Percentiles rank a stretch among this genome's conserved stretches.
phyloP scores from a whole-genome alignment of 164 flowering plant genomes.

The Stephania yunnanensis region DNA sequence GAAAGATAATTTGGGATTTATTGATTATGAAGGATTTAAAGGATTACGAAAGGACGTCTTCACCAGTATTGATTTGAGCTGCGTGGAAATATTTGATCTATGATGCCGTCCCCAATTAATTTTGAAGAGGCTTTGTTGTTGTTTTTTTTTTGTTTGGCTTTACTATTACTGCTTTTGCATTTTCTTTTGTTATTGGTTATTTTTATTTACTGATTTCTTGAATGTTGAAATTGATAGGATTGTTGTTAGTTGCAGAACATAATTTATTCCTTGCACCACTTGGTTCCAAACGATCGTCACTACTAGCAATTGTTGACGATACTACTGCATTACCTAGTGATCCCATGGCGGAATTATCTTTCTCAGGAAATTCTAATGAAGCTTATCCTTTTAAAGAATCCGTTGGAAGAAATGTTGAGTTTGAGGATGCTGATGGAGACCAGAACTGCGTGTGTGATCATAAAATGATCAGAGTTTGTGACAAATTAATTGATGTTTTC shows the following conservation, averaged over 20 bases:
- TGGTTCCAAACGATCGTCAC: constrained; percentile 8
- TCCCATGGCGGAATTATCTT: constrained; percentile 17
- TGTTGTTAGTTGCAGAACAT: constrained; percentile 14
- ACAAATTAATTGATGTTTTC: constrained; percentile 81
- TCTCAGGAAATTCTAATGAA: constrained; percentile 13
- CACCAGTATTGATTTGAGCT: too few relatives aligned
- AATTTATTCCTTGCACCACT: constrained; percentile 8
- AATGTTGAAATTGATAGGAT: neutral
- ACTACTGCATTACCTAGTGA: constrained; percentile 31
- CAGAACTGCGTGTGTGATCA: constrained; percentile 24
- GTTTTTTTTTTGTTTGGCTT: too few relatives aligned
- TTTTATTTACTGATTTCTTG: too few relatives aligned
- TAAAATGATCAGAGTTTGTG: constrained; percentile 65
- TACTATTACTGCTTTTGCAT: too few relatives aligned
- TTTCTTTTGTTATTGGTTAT: too few relatives aligned
- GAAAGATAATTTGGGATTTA: too few relatives aligned
- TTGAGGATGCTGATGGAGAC: constrained; percentile 17
- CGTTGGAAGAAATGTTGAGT: constrained; percentile 15
- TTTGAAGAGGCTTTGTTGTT: too few relatives aligned
- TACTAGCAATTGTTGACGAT: constrained; percentile 27
- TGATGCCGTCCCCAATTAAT: too few relatives aligned
- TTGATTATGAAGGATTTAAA: too few relatives aligned
- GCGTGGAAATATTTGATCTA: too few relatives aligned
- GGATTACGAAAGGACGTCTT: too few relatives aligned
- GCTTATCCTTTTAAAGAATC: constrained; percentile 11